These are phyloP conservation scores for Grosmannia huntii DNA, from an alignment of 2,329 filamentous ascomycete genomes.

Conservation along the genomic window DNA sequence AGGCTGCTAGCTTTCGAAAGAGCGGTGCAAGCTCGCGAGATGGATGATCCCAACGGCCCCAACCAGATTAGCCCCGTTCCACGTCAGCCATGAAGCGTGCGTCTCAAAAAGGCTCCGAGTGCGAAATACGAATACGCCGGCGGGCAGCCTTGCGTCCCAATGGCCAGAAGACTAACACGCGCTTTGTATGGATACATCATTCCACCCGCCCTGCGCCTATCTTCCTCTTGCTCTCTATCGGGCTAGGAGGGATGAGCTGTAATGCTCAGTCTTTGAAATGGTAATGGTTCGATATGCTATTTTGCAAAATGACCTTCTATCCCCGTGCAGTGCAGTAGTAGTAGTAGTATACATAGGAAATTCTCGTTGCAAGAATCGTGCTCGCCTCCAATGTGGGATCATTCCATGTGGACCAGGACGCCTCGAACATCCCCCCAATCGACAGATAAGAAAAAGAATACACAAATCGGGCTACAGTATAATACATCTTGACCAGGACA, in stretches of 20 bases:
- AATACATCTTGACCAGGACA: not conserved
- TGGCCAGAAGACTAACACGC: too few relatives aligned
- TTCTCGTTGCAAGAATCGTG: not conserved
- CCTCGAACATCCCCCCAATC: not conserved
- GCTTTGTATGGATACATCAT: too few relatives aligned
- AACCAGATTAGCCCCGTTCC: too few relatives aligned
- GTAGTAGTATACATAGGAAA: not conserved
- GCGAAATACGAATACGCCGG: not conserved
- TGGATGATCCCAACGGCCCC: not conserved
- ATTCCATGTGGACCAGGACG: not conserved
- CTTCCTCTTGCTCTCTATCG: too few relatives aligned
- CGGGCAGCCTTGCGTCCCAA: not conserved
- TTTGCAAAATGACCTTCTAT: not conserved
- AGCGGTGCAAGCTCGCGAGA: not conserved
- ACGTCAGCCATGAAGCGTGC: not conserved
- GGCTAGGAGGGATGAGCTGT: not conserved
- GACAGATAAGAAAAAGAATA: not conserved
- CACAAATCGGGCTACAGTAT: not conserved
- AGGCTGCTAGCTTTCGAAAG: not conserved
- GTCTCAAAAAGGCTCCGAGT: not conserved
- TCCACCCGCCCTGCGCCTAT: too few relatives aligned
- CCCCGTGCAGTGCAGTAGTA: not conserved
- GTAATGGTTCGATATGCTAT: not conserved
- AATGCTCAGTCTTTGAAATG: not conserved
- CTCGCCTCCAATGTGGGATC: not conserved